Conservation (phyloP, 139 green algal genomes). For the Chlamydomonas urium region DNA sequence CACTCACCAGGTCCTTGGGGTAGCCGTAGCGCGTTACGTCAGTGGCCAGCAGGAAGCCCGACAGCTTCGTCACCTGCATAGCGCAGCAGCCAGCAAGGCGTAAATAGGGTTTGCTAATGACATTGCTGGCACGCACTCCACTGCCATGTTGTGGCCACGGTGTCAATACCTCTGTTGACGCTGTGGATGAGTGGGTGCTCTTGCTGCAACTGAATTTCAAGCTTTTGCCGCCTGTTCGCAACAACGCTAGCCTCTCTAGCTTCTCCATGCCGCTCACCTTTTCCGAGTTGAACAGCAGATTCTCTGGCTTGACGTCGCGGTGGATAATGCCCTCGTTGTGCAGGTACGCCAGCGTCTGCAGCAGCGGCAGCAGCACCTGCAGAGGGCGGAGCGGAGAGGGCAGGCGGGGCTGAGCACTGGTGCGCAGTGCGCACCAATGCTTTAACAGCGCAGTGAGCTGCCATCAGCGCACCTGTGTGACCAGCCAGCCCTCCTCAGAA, state of each 20-base stretch:
- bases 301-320: conserved; percentile 61
- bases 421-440: too few relatives aligned
- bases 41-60: conserved; percentile 26
- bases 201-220: too few relatives aligned
- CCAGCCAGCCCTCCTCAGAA: conserved; percentile 40
- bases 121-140: too few relatives aligned
- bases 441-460: too few relatives aligned
- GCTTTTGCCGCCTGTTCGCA: too few relatives aligned
- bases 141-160: too few relatives aligned
- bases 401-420: background rate
- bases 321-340: conserved; percentile 63
- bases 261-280: conserved; percentile 18
- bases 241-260: background rate
- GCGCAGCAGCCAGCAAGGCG: too few relatives aligned
- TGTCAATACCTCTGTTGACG: too few relatives aligned
- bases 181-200: too few relatives aligned
- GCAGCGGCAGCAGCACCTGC: conserved; percentile 42
- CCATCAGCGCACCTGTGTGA: conserved; percentile 39
- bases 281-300: conserved; percentile 43
- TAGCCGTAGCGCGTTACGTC: conserved; percentile 18
- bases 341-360: conserved; percentile 47
- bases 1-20: conserved; percentile 37
- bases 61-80: conserved; percentile 33
- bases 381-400: too few relatives aligned
- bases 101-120: too few relatives aligned